These are phyloP conservation scores for Bryoglossum gracile DNA, from an alignment of 495 filamentous ascomycete genomes.

Conservation along the genomic window DNA sequence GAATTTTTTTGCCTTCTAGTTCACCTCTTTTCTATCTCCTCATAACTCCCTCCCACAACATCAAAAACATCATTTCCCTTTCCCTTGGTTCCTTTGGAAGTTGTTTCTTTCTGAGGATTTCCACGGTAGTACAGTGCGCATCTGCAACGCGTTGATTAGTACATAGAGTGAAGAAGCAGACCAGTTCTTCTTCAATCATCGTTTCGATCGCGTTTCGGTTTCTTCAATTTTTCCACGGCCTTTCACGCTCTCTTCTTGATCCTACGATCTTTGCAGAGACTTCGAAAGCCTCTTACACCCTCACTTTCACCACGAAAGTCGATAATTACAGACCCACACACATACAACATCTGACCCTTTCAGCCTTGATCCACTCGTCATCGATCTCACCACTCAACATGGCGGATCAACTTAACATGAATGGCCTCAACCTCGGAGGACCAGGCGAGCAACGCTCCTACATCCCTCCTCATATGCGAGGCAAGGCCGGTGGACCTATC, in stretches of 20 bases:
- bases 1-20: constrained; percentile 22
- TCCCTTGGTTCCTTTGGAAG: constrained; percentile 35
- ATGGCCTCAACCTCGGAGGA: constrained; percentile 66
- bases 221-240: constrained; percentile 29
- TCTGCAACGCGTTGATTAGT: constrained; percentile 26
- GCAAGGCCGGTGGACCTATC: constrained; percentile 38
- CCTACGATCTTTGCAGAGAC: constrained; percentile 18
- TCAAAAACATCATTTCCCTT: constrained; percentile 23
- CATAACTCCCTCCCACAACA: constrained; percentile 18
- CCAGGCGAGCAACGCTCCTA: constrained; percentile 59
- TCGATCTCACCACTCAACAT: constrained; percentile 41
- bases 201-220: constrained; percentile 35
- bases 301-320: constrained; percentile 16
- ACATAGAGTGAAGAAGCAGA: constrained; percentile 21
- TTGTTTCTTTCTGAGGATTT: constrained; percentile 37
- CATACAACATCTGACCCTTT: neutral
- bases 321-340: constrained; percentile 3
- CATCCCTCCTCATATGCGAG: constrained; percentile 91
- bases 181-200: constrained; percentile 23
- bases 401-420: constrained; percentile 95
- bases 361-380: neutral
- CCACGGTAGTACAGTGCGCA: constrained; percentile 33
- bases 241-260: constrained; percentile 29
- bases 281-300: neutral
- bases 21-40: constrained; percentile 20